A percentile compares a stretch with the other conserved stretches of the same genome.
These are phyloP conservation scores for Pulveroboletus sp. DNA, from an alignment of 768 basidiomycete species.

Conservation along the genomic window DNA sequence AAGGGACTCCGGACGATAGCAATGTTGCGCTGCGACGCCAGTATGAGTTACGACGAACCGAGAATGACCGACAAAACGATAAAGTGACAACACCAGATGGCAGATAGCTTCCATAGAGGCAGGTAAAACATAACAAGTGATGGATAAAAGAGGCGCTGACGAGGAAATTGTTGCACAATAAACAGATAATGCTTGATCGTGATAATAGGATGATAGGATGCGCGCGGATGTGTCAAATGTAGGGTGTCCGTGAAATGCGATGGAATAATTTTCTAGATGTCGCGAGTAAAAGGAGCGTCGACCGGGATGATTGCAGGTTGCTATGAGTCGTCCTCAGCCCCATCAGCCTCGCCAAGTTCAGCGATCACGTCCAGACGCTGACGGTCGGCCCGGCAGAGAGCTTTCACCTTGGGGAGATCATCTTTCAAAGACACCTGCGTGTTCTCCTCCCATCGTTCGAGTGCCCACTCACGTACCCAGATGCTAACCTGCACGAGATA, in stretches of 20 bases:
- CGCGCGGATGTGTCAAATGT: conserved; percentile 17
- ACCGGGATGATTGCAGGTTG: background rate
- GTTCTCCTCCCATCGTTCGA: conserved; percentile 68
- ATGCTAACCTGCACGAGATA: conserved; percentile 60
- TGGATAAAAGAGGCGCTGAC: conserved; percentile 14
- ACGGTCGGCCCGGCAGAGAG: conserved; percentile 19
- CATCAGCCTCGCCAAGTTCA: conserved; percentile 9
- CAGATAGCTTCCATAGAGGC: conserved; percentile 4
- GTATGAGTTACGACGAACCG: background rate
- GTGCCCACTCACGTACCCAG: conserved; percentile 84
- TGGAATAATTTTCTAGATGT: conserved; percentile 22
- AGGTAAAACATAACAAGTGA: conserved; percentile 22
- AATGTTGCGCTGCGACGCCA: conserved; percentile 14
- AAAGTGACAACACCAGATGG: conserved; percentile 4
- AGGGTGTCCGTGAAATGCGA: conserved; percentile 28
- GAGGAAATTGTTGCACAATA: conserved; percentile 28
- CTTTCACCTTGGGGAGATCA: conserved; percentile 46
- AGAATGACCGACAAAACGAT: conserved; percentile 22
- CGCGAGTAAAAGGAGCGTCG: background rate
- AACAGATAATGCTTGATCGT: conserved; percentile 23
- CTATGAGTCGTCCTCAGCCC: conserved; percentile 17
- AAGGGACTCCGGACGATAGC: conserved; percentile 15
- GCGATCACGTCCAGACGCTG: conserved; percentile 12
- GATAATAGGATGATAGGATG: conserved; percentile 22
- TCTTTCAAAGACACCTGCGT: conserved; percentile 53